Evolutionary conservation across 2,329 filamentous ascomycete species (phyloP).

Genomic region (Aspergillus bombycis): DNA sequence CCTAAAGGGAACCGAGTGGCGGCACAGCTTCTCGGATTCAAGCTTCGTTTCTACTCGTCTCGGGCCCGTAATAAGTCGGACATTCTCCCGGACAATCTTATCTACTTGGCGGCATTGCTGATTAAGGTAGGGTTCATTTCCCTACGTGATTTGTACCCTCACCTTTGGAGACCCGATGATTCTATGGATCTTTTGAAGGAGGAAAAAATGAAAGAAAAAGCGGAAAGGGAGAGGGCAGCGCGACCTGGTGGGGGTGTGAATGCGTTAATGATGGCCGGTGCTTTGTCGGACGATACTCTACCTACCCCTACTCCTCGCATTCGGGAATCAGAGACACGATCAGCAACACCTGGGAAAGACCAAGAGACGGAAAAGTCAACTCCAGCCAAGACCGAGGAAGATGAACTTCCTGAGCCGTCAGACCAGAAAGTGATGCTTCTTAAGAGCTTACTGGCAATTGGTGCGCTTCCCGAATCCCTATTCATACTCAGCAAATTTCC

Average conservation of each 20-base stretch:
- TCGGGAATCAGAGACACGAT: conserved; percentile 57
- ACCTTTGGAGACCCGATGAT: conserved; percentile 83
- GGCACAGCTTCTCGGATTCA: conserved; percentile 94
- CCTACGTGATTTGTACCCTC: conserved; percentile 84
- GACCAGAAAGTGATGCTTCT: conserved; percentile 89
- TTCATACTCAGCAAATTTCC: conserved; percentile 91
- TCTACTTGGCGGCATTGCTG: conserved; percentile 86
- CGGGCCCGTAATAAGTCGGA: conserved; percentile 74
- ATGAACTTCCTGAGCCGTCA: conserved; percentile 68
- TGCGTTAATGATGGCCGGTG: conserved; percentile 83
- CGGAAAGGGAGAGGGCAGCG: conserved; percentile 73
- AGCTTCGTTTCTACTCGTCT: conserved; percentile 91
- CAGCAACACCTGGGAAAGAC: conserved; percentile 59
- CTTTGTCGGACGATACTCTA: conserved; percentile 78
- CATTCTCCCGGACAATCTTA: conserved; percentile 84
- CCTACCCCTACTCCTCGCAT: conserved; percentile 51
- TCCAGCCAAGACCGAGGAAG: conserved; percentile 44
- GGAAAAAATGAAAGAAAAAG: conserved; percentile 73
- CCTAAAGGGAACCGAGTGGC: conserved; percentile 87
- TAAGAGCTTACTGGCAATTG: conserved; percentile 83
- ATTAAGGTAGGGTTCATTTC: conserved; percentile 98
- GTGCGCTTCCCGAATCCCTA: conserved; percentile 87
- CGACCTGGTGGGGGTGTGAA: conserved; percentile 75
- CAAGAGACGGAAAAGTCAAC: conserved; percentile 49
- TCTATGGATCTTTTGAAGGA: conserved; percentile 75